Base-by-base conservation (phyloP, 495 filamentous ascomycete species). In the Penicillium arizonense region DNA sequence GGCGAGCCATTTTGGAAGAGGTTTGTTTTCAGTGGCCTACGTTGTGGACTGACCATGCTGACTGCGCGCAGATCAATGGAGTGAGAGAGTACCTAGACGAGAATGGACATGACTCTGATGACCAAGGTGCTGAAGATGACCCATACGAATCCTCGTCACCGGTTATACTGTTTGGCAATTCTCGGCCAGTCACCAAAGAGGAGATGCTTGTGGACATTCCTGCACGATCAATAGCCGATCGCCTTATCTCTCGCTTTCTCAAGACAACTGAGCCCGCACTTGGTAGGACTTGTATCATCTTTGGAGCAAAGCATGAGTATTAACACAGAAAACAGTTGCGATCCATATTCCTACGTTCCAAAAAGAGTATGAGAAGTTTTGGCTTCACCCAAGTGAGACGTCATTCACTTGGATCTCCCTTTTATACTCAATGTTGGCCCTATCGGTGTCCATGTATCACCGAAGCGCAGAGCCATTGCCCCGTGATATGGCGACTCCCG, bases 1-100 rank as follows among this genome's bases (percentile, higher is more conserved):
- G 77, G 78, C 74, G 75, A 34, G 71, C 76, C 16, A 77, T 82
- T 40, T 58, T 79, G 5, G 71, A 77, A 46, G 77, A 82, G 62
- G 78, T 81, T 34, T 28, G 74, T 67, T 37, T 13, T 45, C 30
- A 6, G 13, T 44, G 20, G 5, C 28, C 7, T 30, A 11, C 2
- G 16, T 30, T 1, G n/a, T 50, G 36, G 10, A 28, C 24, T 18
- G 0, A 18, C 5, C 11, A 13, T 32, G 46, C 45, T 47, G 44
- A 49, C 28, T 6, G 8, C 8, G 12, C 40, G 63, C 20, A 76
- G 73, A 74, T 76, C 32, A 65, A 72, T 47, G 66, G 62, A 9
- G 62, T 71, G 20, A 69, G 53, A 47, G 53, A 63, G 42, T 64
- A 50, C 35, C 40, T 69, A 35, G 63, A 67, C 63, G 50, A 64